These are phyloP conservation scores for Auriscalpium microsporum DNA, from an alignment of 768 basidiomycete genomes.

Conservation along the genomic window DNA sequence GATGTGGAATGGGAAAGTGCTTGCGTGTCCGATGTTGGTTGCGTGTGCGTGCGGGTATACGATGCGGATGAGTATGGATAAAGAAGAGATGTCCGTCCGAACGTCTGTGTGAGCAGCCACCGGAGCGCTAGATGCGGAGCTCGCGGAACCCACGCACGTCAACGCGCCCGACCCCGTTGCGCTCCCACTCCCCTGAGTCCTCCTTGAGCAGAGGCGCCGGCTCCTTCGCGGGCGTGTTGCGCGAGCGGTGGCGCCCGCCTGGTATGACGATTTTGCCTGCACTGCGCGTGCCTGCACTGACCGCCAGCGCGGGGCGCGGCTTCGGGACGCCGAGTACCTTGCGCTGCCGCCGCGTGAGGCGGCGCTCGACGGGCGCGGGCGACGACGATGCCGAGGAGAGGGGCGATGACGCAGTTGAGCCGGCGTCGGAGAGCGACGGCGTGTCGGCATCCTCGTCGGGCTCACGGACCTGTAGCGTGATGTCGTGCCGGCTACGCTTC, in stretches of 20 bases:
- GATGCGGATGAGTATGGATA: background rate
- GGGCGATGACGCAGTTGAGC: slow-evolving; percentile 20
- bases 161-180: slow-evolving; percentile 62
- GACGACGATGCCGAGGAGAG: slow-evolving; percentile 25
- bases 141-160: slow-evolving; percentile 76
- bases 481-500: slow-evolving; percentile 20
- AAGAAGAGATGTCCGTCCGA: background rate
- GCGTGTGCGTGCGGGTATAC: background rate
- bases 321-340: slow-evolving; percentile 65
- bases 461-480: background rate
- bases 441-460: slow-evolving; percentile 20
- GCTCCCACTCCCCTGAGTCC: slow-evolving; percentile 46
- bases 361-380: slow-evolving; percentile 16
- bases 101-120: background rate
- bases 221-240: slow-evolving; percentile 16
- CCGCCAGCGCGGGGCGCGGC: slow-evolving; percentile 27
- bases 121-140: slow-evolving; percentile 46
- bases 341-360: slow-evolving; percentile 56
- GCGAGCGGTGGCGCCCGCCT: slow-evolving; percentile 43
- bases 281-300: slow-evolving; percentile 15
- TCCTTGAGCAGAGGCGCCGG: slow-evolving; percentile 19
- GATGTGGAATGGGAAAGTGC: background rate
- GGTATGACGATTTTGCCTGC: slow-evolving; percentile 58
- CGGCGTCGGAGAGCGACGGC: slow-evolving; percentile 35
- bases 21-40: background rate